Base-by-base conservation (phyloP, 1,284 basidiomycete genomes). In the Apiotrichum sp. region DNA sequence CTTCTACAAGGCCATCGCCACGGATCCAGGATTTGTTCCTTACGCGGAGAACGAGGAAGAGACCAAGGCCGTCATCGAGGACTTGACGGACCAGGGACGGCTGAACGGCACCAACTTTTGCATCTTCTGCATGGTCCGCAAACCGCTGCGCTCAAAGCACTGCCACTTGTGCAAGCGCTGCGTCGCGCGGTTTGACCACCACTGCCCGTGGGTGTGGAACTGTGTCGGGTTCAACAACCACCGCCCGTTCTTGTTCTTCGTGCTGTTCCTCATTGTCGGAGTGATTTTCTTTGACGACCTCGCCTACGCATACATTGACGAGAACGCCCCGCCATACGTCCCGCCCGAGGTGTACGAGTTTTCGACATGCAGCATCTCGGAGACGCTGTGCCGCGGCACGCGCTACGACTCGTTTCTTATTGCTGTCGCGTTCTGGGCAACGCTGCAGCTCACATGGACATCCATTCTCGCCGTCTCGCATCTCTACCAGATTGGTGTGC, bases 151-250 rank as follows among this genome's bases (percentile, higher is more conserved):
- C 6, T 93, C 90, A 31, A 98, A 96, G 74, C 96, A 99, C 72
- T 98, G 93, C 77, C 84, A 92, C 13, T 80, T 89, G 36, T 98
- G 93, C 70, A 87, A 93, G 64, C 85, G 86, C 56, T 98, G 96
- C 69, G 82, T 93, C 14, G 89, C 88, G 6, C 81, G 89, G 49
- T 89, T 86, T 68, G 93, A 97, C 70, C 93, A 97, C 67, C 93
- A 98, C 70, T 98, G 95, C 68, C 96, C 96, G 7, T 99, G 95
- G 95, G 86, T 98, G n/a, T 96, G 92, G 88, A 98, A 98, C 76
- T 98, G 95, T 73, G 89, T 98, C 54, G 96, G 96, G n/a, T 81
- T 84, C 50, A 86, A 89, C 62, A 98, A 98, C 69, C 95, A 98
- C 68, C 86, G 93, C 11, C 88, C 95, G 69, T 98, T 99, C 77